Evolutionary conservation across 371 early-diverging fungal species (phyloP), one percentile per base, ranked within the genome.

Genomic region (Lichtheimia hyalospora): DNA sequence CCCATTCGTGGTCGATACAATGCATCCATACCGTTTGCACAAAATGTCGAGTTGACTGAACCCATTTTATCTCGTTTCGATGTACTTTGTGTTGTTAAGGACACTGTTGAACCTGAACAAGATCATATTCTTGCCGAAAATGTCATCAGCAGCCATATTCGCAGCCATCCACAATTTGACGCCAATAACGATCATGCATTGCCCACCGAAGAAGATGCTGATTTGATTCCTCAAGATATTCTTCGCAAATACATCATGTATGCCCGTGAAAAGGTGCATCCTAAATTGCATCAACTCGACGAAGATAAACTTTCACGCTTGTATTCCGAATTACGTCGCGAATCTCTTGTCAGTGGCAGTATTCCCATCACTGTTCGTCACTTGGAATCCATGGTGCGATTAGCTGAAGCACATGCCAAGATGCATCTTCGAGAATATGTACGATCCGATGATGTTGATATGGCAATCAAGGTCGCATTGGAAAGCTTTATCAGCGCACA

Each of bases 1-100:
- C 99, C 99, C 42, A 90, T 96, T 55, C 86, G 95, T 60, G 99
- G 99, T 18, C 90, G 93, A 25, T 99, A 99, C 82, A 97, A 98
- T 68, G 86, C 96, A n/a, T 84, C 93, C 18, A 83, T 97, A 20
- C 91, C 97, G 1, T 96, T 99, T 64, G 87, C 92, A 42, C 93
- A 97, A 74, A 99, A 99, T 75, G 99, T 99, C n/a, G 96, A 99
- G 67, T 83, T 99, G 57, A 96, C 96, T 1, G 99, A 99, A 68
- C 99, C 99, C 18, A 99, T 99, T 63, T 73, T 99, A 66, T 98
- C 99, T 25, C 94, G 99, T 76, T 99, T 99, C 73, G 99, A 99
- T 80, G 88, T 99, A n/a, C 85, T 99, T 1, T 99, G 98, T 71
- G 98, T 99, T 4, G 96, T 99, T 39, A 90, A 94, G 69, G 99